Base-by-base conservation (phyloP, 257 asterid species). In the Penstemon newberryi region DNA sequence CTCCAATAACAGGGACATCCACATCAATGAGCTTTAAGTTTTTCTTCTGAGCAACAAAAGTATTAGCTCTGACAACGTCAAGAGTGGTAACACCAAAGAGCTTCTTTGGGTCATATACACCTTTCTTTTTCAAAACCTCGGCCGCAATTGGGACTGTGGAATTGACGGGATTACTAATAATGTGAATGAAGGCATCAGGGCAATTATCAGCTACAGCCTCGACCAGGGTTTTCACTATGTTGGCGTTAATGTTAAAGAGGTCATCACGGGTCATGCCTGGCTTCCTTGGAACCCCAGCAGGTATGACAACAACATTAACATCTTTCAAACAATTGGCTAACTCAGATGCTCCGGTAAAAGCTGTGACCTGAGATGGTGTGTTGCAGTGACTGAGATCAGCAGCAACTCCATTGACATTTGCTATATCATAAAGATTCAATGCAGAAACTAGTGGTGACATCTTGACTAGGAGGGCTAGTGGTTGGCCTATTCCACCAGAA, bases 201-300 rank as follows among this genome's bases (percentile, higher is more conserved):
- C 96, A 88, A 39, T 88, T 80, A 80, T 88, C 92, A 18, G 97
- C 95, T 57, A 91, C 89, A 64, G 92, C 95, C 77, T 80, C 96
- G 1, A 88, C 80, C 68, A 88, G 69, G 50, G 67, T 83, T 73
- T 83, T 90, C 69, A 90, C 97, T 0, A 88, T 90, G 78, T 78
- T 82, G 56, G 97, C 96, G 45, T 88, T 90, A 37, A 86, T 88
- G 77, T 90, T 90, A 65, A 90, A 90, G 56, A 90, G 89, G 79
- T 88, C 97, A 62, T 90, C 97, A 41, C 95, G 92, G 37, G 96
- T 86, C 95, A 88, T 88, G 5, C 97, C 97, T 0, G 96, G 96
- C 77, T 90, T 90, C 69, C 97, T 83, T 0, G 92, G 92, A 67
- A 91, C 95, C 59, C 97, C 97, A 54, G 96, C 97, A 10, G 95